Conservation (phyloP, 2,329 filamentous ascomycete species). For the Pyricularia sp. region DNA sequence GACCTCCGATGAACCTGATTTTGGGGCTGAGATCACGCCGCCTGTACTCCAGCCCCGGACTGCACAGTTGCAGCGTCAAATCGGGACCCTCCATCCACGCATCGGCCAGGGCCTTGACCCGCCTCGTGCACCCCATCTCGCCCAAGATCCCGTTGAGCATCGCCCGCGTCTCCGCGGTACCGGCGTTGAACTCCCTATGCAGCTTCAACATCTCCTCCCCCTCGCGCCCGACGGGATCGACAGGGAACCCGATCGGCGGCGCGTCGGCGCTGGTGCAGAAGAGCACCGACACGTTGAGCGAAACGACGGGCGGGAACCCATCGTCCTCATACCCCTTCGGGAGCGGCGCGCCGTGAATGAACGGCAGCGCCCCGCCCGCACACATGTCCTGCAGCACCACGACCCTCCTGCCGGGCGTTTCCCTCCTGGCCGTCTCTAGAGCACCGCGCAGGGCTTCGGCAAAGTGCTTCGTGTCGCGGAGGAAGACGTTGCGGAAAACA, state of each 20-base stretch:
- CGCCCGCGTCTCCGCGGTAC: not conserved
- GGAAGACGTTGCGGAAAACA: not conserved
- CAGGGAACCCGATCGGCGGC: conserved; percentile 6
- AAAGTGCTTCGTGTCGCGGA: not conserved
- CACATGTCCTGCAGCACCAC: conserved; percentile 6
- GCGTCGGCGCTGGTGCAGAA: conserved; percentile 6
- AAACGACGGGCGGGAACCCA: conserved; percentile 1
- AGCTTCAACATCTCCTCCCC: conserved; percentile 7
- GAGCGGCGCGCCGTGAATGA: conserved; percentile 6
- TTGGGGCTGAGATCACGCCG: conserved; percentile 24
- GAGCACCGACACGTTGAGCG: conserved; percentile 5
- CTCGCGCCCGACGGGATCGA: conserved; percentile 5
- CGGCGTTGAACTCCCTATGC: not conserved
- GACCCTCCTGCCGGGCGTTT: not conserved
- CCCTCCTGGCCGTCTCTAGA: conserved; percentile 1
- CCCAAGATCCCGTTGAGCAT: not conserved
- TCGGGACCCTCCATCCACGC: conserved; percentile 16
- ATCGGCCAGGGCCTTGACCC: conserved; percentile 13
- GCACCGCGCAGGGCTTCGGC: not conserved
- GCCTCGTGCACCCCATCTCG: not conserved
- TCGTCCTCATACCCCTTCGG: conserved; percentile 5
- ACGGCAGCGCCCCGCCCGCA: conserved; percentile 4
- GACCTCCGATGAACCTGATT: conserved; percentile 32
- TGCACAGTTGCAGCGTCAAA: conserved; percentile 26
- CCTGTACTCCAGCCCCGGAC: conserved; percentile 28